Base-by-base conservation (phyloP, 208 protist genomes). In the Acanthamoeba culbertsoni region DNA sequence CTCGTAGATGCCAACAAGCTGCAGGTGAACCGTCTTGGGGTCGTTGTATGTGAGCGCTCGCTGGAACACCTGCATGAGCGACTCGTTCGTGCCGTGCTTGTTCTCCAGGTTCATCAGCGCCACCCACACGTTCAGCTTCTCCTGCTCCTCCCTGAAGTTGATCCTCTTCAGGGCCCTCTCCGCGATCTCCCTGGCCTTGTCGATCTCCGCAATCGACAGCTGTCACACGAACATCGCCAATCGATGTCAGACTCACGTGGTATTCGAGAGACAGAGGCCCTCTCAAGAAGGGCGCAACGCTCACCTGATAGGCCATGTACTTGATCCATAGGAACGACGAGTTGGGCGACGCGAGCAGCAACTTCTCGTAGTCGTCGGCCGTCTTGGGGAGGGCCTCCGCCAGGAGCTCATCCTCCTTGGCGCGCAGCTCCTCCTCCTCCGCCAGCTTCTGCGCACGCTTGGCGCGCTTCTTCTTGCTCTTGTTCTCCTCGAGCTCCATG, bases 31-130 rank as follows among this genome's bases (percentile, higher is more conserved):
- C 23, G 43, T 95, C 63, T 97, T 96, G 51, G 86, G 92, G 68
- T 97, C 94, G 82, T 97, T 96, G 79, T 95, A 95, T 55, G 71
- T 73, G 31, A 96, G 89, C 7, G 95, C 94, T 4, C 62, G 23
- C 46, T 96, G 51, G 51, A 95, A 97, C 18, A 96, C 40, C 46
- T 91, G 23, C 77, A 94, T 88, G 42, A 94, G 82, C 23, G 79
- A 91, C 37, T 94, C 92, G 46, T 94, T 20, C 10, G 84, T 92
- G 28, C 97, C 97, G 86, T 96, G 97, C 23, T 86, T 48, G 40
- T 96, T 95, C 93, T 98, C 97, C n/a, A 98, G 93, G 86, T 98
- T 98, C 75, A 98, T 84, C 42, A 96, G 86, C n/a, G 97, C 97
- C 33, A 96, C 92, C 97, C 97, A 98, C 37, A 98, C 88, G 84